phyloP scores from a whole-genome alignment of 2,329 filamentous ascomycete genomes.

The Bipolaris bicolor region DNA sequence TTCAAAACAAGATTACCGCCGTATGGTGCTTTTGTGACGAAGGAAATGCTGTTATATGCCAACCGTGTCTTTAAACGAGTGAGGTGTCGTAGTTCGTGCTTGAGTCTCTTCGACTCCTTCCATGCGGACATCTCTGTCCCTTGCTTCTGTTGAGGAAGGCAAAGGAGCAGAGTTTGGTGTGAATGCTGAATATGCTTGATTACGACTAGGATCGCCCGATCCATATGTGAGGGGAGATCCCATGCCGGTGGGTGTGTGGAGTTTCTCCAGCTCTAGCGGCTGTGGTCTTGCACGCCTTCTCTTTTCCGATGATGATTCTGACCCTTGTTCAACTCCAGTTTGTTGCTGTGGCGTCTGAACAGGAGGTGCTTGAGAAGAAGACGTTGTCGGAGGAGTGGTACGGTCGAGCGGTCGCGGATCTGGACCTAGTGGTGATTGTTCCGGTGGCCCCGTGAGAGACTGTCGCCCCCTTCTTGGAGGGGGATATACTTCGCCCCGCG shows the following conservation, averaged over 20 bases:
- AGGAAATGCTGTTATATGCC: conserved; percentile 50
- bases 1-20: conserved; percentile 49
- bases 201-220: conserved; percentile 36
- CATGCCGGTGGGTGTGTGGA: conserved; percentile 34
- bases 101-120: conserved; percentile 49
- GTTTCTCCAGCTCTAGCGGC: conserved; percentile 42
- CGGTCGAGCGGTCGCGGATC: conserved; percentile 35
- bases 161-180: conserved; percentile 47
- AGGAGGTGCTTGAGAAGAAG: conserved; percentile 21
- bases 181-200: conserved; percentile 41
- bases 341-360: conserved; percentile 39
- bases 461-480: conserved; percentile 43
- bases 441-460: conserved; percentile 39
- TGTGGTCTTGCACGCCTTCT: conserved; percentile 42
- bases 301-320: conserved; percentile 47
- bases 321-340: conserved; percentile 34
- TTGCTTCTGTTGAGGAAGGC: conserved; percentile 39
- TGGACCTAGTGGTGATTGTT: conserved; percentile 27
- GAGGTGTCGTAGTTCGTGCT: conserved; percentile 49
- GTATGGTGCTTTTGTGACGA: conserved; percentile 46
- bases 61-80: conserved; percentile 53
- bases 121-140: conserved; percentile 46
- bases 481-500: conserved; percentile 49
- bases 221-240: conserved; percentile 42
- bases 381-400: conserved; percentile 36